Evolutionary conservation across 2,329 filamentous ascomycete species (phyloP), one percentile per base, ranked within the genome.

Genomic region (Talaromyces sp.): DNA sequence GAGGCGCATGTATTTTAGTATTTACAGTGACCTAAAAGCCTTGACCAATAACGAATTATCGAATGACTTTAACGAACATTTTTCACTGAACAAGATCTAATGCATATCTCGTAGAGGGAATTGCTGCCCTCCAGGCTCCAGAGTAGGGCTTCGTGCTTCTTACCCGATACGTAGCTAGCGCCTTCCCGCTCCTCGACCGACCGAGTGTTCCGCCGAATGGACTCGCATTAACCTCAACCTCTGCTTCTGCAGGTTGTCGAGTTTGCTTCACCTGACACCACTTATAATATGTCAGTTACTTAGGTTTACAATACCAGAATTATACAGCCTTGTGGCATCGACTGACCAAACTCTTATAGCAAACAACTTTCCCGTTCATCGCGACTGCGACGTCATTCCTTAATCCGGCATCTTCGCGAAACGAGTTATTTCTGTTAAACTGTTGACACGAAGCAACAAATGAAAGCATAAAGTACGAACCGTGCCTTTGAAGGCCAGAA

Each of bases 161-260:
- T 63, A 37, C 64, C 64, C 25, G 25, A 65, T 65, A 43, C 35
- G 59, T 41, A 31, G 39, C 35, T 66, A 66, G 64, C 59, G 59
- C 22, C 60, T 58, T 41, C 45, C 50, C 37, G 3, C 35, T 58
- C 54, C 33, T 19, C 35, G 54, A 57, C 54, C 37, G 27, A 59
- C 37, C 56, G 56, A 59, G 22, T 27, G 37, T 13, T 45, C 22
- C 56, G 56, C 56, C 15, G 37, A 22, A 33, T 39, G 37, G 22
- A n/a, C 22, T 59, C 39, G 22, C 35, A 59, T 41, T 39, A 59
- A 45, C 56, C 39, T 59, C 56, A 59, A 59, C 56, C 19, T 45
- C 37, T 41, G 49, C 49, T 52, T 31, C 27, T n/a, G 25, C 54
- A 31, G 8, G 33, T 45, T 31, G 35, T 43, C 25, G 37, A 43